These are phyloP conservation scores for Phialocephala subalpina DNA, from an alignment of 2,329 filamentous ascomycete species.

Conservation along the genomic window DNA sequence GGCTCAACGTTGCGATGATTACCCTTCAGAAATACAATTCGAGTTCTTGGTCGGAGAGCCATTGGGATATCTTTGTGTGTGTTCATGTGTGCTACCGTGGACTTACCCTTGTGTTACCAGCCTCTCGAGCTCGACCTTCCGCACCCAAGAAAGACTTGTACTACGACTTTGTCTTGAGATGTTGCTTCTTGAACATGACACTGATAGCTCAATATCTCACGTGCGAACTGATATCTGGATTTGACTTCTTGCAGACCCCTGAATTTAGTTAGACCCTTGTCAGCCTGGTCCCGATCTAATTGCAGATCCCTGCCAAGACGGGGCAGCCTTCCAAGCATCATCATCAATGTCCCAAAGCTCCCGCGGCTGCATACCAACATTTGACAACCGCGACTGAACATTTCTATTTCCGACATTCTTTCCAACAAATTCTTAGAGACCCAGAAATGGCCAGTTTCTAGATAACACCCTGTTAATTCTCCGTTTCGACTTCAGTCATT, in stretches of 20 bases:
- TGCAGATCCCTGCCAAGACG: constrained; percentile 22
- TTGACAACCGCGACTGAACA: not conserved
- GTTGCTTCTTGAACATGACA: not conserved
- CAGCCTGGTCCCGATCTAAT: not conserved
- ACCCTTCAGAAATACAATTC: constrained; percentile 35
- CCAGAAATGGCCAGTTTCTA: not conserved
- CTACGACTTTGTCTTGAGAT: not conserved
- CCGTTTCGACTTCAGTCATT: not conserved
- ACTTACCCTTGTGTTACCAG: not conserved
- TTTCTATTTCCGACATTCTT: not conserved
- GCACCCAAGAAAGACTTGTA: not conserved
- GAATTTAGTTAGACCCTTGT: constrained; percentile 19
- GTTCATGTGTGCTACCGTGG: not conserved
- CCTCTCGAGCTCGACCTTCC: not conserved
- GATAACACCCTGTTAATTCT: not conserved
- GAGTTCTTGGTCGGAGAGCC: not conserved
- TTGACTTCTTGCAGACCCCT: constrained; percentile 18
- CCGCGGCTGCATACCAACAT: not conserved
- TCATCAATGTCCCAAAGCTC: not conserved
- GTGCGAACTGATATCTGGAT: not conserved
- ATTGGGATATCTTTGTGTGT: not conserved
- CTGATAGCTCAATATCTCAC: not conserved
- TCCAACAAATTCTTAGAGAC: not conserved
- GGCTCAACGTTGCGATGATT: constrained; percentile 36
- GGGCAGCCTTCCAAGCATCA: constrained; percentile 8